Evolutionary conservation across 2,329 filamentous ascomycete genomes (phyloP), one percentile per base, ranked within the genome.

Genomic region (Aspergillus udagawae): DNA sequence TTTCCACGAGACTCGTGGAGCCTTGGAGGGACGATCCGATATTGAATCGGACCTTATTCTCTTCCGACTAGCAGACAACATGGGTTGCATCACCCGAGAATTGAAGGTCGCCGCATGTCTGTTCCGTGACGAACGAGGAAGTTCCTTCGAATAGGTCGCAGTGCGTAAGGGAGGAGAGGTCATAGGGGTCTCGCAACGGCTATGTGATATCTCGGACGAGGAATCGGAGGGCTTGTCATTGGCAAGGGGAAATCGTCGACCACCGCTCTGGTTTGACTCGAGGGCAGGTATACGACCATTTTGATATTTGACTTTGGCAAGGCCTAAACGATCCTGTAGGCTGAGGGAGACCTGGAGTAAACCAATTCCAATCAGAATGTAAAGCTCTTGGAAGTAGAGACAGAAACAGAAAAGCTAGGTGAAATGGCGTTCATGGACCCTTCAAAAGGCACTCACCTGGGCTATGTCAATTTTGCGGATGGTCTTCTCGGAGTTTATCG

Each of bases 281-380:
- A 70, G 58, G 17, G 96, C 83, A 75, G 94, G 90, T 76, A 97
- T 89, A 87, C 92, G 95, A 73, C 92, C 92, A 79, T 96, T 89
- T 77, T 95, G 92, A 65, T 94, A 92, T 79, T 97, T 97, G 83
- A 97, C 94, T 76, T 95, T 94, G 72, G 94, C 94, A 63, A 97
- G 86, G 58, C 94, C 93, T 59, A 99, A 86, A 62, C 93, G 91
- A 79, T 96, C 92, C 78, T 97, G 92, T 55, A 99, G 82, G 70
- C 89, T 90, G 73, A 93, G 84, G 67, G 92, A 94, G 80, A 99
- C 96, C 94, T 97, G 72, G 55, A 68, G 23, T 14, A 25, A 47
- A 47, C n/a, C n/a, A 23, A 38, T 38, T 10, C 14, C 12, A 47
- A 27, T 47, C 14, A 47, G 44, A 7, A 14, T 47, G 2, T 21